Base-by-base conservation (phyloP, 352 stramenopile genomes). In the Globisporangium okanoganense region DNA sequence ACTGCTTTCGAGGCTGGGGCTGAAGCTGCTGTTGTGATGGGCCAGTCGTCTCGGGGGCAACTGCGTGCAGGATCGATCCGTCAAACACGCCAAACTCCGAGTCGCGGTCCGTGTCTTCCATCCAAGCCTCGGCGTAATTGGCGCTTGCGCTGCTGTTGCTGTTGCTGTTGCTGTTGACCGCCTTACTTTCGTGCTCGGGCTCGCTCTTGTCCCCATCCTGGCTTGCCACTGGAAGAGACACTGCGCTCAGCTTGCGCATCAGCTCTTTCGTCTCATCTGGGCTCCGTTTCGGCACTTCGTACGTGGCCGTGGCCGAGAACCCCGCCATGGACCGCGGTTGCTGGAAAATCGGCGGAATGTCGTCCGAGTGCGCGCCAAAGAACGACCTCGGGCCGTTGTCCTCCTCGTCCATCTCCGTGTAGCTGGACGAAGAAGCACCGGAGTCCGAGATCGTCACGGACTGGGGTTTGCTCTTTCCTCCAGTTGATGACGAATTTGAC, bases 11-110 rank as follows among this genome's bases (percentile, higher is more conserved):
- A n/a, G 22, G 27, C 31, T 0, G 56, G 24, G 5, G 57, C 24
- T 18, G 16, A 5, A 0, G 12, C 22, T 2, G 38, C 20, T 22
- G 59, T 31, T 31, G 29, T 9, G 1, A 1, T 14, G 13, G 18
- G 7, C 10, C 10, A 24, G 12, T 49, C 9, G 12, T 49, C 14
- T n/a, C 36, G 5, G 29, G 29, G 29, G 25, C 18, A 7, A 14
- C 59, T 5, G 54, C 25, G 36, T 72, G 60, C 33, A 77, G 12
- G 8, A 80, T 62, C 14, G 73, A 78, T 0, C 49, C 68, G n/a
- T 69, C 73, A 31, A 69, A 61, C 10, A 31, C 24, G 6, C 12
- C 52, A 56, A 66, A 61, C 12, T 53, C 60, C 52, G 27, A 64
- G 38, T 64, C 58, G 14, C 38, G 48, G 12, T 61, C 60, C 8